These are phyloP conservation scores for Boletus semigastroideus DNA, from an alignment of 1,284 basidiomycete genomes.

Conservation along the genomic window DNA sequence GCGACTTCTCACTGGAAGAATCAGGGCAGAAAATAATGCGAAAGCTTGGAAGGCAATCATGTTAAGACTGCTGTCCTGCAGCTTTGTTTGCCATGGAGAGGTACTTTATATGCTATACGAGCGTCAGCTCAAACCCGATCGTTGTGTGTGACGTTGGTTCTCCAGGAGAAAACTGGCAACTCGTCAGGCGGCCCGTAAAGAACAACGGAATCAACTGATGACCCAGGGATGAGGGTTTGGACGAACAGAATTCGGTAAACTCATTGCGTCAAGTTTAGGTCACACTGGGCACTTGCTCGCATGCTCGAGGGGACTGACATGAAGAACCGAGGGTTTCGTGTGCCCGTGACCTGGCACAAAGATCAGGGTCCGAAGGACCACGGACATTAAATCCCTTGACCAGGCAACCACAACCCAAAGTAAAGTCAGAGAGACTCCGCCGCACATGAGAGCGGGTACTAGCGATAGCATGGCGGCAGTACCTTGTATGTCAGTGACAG, in stretches of 20 bases:
- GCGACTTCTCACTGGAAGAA: conserved; percentile 9
- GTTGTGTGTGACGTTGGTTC: too few species aligned
- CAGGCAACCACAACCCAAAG: background rate
- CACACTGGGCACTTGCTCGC: background rate
- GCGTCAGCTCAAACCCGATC: background rate
- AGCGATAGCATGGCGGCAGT: background rate
- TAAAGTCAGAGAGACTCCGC: background rate
- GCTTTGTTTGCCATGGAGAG: background rate
- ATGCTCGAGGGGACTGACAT: background rate
- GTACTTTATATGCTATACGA: conserved; percentile 4
- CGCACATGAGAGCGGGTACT: background rate
- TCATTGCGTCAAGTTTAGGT: background rate
- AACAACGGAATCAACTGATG: background rate
- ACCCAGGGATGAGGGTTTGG: background rate
- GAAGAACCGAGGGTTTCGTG: background rate
- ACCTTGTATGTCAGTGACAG: background rate
- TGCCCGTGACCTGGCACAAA: background rate
- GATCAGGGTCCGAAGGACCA: background rate
- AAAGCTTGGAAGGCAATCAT: conserved; percentile 11
- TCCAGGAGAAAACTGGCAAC: background rate
- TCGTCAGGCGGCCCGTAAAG: background rate
- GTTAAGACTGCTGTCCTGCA: background rate
- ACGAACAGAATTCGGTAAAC: background rate
- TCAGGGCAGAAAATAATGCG: background rate
- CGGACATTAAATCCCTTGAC: background rate